Evolutionary conservation across 352 stramenopile species (phyloP).

Genomic region (Aphanomyces cochlioides): DNA sequence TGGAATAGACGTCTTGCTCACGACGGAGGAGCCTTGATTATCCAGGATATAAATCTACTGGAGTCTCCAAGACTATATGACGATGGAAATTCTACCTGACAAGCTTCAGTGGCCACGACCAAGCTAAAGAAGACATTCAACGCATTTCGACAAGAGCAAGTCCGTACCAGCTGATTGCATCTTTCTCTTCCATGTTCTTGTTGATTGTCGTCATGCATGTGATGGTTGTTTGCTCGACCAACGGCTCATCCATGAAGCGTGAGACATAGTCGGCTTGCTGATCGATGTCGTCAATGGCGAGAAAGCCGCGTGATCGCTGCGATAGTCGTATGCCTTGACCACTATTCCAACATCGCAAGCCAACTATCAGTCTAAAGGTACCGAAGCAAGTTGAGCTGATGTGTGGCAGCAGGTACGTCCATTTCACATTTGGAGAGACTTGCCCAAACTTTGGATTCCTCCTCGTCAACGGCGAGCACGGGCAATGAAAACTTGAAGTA

Average conservation of each 20-base stretch:
- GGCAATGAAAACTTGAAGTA: slow-evolving; percentile 90
- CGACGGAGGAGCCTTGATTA: slow-evolving; percentile 62
- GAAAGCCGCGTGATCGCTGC: slow-evolving; percentile 59
- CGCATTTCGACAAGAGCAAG: not conserved
- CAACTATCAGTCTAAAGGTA: slow-evolving; percentile 25
- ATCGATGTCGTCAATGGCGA: slow-evolving; percentile 79
- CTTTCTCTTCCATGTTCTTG: slow-evolving; percentile 82
- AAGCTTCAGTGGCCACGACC: slow-evolving; percentile 80
- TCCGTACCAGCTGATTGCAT: slow-evolving; percentile 63
- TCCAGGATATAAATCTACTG: slow-evolving; percentile 62
- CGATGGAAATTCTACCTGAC: slow-evolving; percentile 38
- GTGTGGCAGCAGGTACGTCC: slow-evolving; percentile 60
- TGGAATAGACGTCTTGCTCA: slow-evolving; percentile 65
- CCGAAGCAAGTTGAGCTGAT: slow-evolving; percentile 62
- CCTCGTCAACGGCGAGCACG: slow-evolving; percentile 60
- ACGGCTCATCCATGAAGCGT: slow-evolving; percentile 71
- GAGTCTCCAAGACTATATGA: not conserved
- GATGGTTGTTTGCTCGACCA: slow-evolving; percentile 68
- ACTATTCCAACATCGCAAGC: slow-evolving; percentile 30
- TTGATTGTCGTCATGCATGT: slow-evolving; percentile 88
- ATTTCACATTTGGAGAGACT: slow-evolving; percentile 60
- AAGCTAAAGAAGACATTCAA: slow-evolving; percentile 40
- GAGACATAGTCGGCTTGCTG: slow-evolving; percentile 79
- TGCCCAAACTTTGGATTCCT: slow-evolving; percentile 73
- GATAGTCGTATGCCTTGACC: slow-evolving; percentile 62